Evolutionary conservation across 2,329 filamentous ascomycete species (phyloP), one percentile per base, ranked within the genome.

Genomic region (Fusarium algeriense): DNA sequence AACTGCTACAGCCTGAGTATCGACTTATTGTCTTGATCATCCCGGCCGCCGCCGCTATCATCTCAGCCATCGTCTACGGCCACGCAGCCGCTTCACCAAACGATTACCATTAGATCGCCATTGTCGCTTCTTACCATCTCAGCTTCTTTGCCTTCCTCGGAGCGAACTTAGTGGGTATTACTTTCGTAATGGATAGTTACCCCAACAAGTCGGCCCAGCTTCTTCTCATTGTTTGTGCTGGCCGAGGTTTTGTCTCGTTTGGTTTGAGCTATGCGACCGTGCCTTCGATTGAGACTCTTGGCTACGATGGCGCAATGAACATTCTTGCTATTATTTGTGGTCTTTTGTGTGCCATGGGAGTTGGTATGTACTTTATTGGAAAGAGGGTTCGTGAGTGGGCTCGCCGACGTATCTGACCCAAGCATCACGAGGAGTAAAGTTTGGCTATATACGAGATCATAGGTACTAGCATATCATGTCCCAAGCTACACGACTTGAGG

Each of bases 321-420:
- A 65, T 64, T 3, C 20, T 65, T 3, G 62, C 62, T 7, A 65
- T 65, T 0, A 32, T 65, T 5, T 65, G 62, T 2, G 62, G 60
- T 28, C n/a, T 64, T 8, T 11, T 65, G n/a, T 57, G 62, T 1
- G 62, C 48, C 2, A 2, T 65, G 12, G 62, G 62, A 2, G 23
- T 65, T 4, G 37, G 64, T 1, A 28, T 65, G 2, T 65, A 65
- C 8, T 64, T 65, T 0, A 44, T 58, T 7, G 62, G 62, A 8
- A 65, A 65, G 10, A 28, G 60, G 2, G 60, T 65, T 7, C 62
- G 62, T 4, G 62, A 64, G 10, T 65, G 62, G 62, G 49, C 62
- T 8, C 60, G 62, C 34, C 53, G 32, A 15, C 32, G 20, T 0
- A 64, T 64, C 14, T 64, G 62, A 60, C 62, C 62, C 1, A 64